Evolutionary conservation across 176 grass and related monocot genomes (phyloP), one percentile per base, ranked within the genome.

Genomic region (Aechmea fasciata): DNA sequence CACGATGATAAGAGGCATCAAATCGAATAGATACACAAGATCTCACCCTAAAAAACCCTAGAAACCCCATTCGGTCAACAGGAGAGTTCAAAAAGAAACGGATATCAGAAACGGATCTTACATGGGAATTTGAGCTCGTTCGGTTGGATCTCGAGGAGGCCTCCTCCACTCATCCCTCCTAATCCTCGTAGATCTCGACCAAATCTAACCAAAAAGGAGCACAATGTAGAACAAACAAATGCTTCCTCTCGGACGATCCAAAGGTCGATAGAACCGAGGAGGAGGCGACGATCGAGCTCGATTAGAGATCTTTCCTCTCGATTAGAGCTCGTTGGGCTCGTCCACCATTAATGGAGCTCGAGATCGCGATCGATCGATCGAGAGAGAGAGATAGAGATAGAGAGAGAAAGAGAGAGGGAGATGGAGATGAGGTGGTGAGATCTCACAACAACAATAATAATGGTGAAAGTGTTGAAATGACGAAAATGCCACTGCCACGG

Each of bases 131-230:
- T 72, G 23, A 99, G 87, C 87, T 93, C 89, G 15, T 71, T 81
- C 3, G 94, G 94, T 64, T 88, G 87, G 89, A 99, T 90, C 74
- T 99, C 87, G 68, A 99, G 89, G 51, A 90, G 78, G 70, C 53
- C 79, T 78, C 49, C 82, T 59, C 62, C 77, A 22, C 55, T 61
- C 55, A 61, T 61, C 20, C 20, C n/a, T 15, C 20, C 55, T 7
- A 61, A 14, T 61, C 15, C 55, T 18, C 20, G 55, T 19, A 61
- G 55, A 61, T 61, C 55, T 61, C 55, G 20, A 15, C 20, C 55
- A 61, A 61, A 18, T 9, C 9, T 61, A n/a, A 19, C 33, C 33
- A 61, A 10, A 61, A 61, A 61, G 13, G 17, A 61, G 20, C 55
- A 61, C 55, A 61, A 61, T 14, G 19, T 15, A 18, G 54, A 41